Conservation (phyloP, 331 rosid genomes). For the Quercus tomentella region DNA sequence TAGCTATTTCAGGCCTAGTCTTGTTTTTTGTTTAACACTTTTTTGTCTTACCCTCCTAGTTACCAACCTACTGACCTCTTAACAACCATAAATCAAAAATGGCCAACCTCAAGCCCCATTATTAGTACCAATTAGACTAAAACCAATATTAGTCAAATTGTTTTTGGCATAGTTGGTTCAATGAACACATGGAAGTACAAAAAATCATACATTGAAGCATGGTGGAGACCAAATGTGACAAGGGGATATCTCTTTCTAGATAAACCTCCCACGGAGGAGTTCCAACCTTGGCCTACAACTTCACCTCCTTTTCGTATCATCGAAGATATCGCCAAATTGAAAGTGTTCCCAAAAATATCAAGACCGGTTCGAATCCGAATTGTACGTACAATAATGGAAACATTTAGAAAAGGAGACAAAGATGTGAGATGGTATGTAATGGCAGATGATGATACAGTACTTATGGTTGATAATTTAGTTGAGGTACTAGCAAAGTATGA, state of each 20-base stretch:
- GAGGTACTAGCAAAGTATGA: conserved; percentile 36
- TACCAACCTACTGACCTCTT: conserved; percentile 24
- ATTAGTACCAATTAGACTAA: background rate
- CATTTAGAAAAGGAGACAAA: conserved; percentile 25
- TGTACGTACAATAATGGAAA: conserved; percentile 26
- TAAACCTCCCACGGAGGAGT: conserved; percentile 21
- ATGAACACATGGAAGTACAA: conserved; percentile 42
- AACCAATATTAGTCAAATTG: conserved; percentile 30
- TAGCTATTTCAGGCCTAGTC: conserved; percentile 22
- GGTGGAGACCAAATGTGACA: conserved; percentile 46
- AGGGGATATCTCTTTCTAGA: conserved; percentile 47
- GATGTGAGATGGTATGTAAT: conserved; percentile 47
- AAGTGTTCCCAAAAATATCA: background rate
- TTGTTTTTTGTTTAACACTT: conserved; percentile 23
- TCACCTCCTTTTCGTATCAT: conserved; percentile 36
- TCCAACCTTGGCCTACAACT: conserved; percentile 39
- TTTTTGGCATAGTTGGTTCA: conserved; percentile 37
- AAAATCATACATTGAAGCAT: conserved; percentile 27
- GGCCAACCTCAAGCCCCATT: background rate
- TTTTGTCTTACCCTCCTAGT: background rate
- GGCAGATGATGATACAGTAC: conserved; percentile 44
- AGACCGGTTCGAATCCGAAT: conserved; percentile 19
- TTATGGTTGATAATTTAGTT: conserved; percentile 38
- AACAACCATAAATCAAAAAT: conserved; percentile 16
- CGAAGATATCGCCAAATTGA: conserved; percentile 8